Percentiles rank a stretch among this genome's conserved stretches.
Conservation (phyloP, 2,329 filamentous ascomycete genomes). For the Aspergillus sp. region DNA sequence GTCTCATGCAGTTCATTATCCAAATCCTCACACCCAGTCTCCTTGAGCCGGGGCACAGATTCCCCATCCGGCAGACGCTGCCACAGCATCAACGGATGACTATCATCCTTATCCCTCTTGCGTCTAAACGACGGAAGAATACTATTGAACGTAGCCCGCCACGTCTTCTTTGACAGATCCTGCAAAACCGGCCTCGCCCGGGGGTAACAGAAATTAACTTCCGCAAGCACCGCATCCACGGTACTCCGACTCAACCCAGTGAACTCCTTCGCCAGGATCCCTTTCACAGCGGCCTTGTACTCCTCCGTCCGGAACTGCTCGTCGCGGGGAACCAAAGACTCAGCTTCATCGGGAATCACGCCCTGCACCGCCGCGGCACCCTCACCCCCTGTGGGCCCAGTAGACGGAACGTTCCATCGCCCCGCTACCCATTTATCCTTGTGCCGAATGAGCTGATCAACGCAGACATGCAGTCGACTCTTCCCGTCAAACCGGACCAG, state of each 20-base stretch:
- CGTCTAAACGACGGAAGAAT: slow-evolving; percentile 44
- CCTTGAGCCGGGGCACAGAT: slow-evolving; percentile 35
- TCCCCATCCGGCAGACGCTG: slow-evolving; percentile 34
- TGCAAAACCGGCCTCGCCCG: slow-evolving; percentile 44
- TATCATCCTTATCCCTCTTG: slow-evolving; percentile 39
- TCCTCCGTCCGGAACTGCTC: slow-evolving; percentile 45
- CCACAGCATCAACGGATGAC: slow-evolving; percentile 41
- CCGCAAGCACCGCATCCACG: slow-evolving; percentile 48
- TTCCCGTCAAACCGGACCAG: slow-evolving; percentile 47
- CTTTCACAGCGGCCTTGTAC: slow-evolving; percentile 44
- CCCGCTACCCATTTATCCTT: slow-evolving; percentile 49
- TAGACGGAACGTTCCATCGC: slow-evolving; percentile 42
- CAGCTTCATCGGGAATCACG: slow-evolving; percentile 6
- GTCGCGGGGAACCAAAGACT: slow-evolving; percentile 34
- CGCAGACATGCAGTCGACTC: slow-evolving; percentile 47
- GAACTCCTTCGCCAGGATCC: slow-evolving; percentile 44
- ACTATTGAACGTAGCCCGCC: slow-evolving; percentile 46
- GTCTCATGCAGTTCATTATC: slow-evolving; percentile 42
- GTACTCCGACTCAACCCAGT: slow-evolving; percentile 43
- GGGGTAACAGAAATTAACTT: slow-evolving; percentile 48
- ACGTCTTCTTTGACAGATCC: slow-evolving; percentile 44
- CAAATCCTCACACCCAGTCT: slow-evolving; percentile 45
- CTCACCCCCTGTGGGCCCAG: slow-evolving; percentile 10
- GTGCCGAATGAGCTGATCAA: slow-evolving; percentile 48
- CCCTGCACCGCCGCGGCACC: neutral